Conservation (phyloP, 1,284 basidiomycete genomes). For the Cutaneotrichosporon sp. region DNA sequence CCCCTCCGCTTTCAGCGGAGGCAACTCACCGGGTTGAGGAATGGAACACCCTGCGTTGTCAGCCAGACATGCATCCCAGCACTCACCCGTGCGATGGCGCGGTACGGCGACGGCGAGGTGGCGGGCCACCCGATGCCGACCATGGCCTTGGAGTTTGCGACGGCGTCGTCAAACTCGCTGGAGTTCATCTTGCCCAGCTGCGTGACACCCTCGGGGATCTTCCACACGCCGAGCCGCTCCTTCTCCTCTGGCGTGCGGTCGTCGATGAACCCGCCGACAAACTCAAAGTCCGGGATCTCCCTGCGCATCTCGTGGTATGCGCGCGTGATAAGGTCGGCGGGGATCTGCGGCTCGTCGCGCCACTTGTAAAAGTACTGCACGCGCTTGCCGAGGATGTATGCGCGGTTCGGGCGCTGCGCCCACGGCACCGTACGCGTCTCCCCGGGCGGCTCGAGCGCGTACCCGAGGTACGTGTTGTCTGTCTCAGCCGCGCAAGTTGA, state of each 20-base stretch:
- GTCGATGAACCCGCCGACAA: conserved; percentile 26
- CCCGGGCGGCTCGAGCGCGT: conserved; percentile 16
- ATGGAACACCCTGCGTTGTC: conserved; percentile 6
- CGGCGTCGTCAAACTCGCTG: conserved; percentile 17
- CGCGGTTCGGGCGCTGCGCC: conserved; percentile 22
- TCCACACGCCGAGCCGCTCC: conserved; percentile 5
- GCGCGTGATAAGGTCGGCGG: conserved; percentile 16
- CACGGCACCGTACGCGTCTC: conserved; percentile 7
- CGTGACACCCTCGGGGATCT: conserved; percentile 21
- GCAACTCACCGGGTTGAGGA: conserved; percentile 12
- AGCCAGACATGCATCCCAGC: background rate
- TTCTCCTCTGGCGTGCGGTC: conserved; percentile 9
- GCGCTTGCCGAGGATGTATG: conserved; percentile 31
- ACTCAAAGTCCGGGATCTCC: conserved; percentile 32
- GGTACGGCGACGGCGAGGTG: conserved; percentile 26
- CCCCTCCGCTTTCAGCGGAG: too few species aligned
- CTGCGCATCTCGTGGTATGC: conserved; percentile 24
- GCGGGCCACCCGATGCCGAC: conserved; percentile 30
- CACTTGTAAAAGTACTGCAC: conserved; percentile 25
- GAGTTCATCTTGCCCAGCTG: conserved; percentile 26
- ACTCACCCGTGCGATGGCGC: conserved; percentile 12
- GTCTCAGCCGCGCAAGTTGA: background rate
- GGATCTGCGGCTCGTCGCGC: conserved; percentile 8
- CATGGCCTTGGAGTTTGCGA: conserved; percentile 22
- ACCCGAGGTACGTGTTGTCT: conserved; percentile 11